phyloP scores from a whole-genome alignment of 345 rosid genomes.

The Citrus glauca region DNA sequence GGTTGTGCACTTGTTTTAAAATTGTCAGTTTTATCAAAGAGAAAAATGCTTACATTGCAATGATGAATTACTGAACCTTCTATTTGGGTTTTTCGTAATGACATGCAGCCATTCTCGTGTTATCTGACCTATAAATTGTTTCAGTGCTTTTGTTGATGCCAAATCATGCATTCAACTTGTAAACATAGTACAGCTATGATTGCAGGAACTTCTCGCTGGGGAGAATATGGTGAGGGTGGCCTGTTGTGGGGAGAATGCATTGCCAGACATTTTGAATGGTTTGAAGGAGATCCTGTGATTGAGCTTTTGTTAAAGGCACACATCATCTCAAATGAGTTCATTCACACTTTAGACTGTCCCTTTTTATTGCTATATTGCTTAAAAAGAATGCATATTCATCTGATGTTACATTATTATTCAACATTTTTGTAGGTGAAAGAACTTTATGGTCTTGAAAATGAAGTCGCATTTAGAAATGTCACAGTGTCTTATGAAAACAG shows the following conservation, averaged over 20 bases:
- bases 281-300: conserved; percentile 67
- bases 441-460: conserved; percentile 83
- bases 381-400: not conserved
- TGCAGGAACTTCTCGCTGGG: conserved; percentile 94
- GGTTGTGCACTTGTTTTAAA: too few species aligned
- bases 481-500: conserved; percentile 68
- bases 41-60: not conserved
- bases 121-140: not conserved
- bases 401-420: not conserved
- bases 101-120: not conserved
- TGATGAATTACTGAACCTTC: not conserved
- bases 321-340: not conserved
- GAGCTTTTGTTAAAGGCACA: conserved; percentile 68
- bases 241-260: conserved; percentile 93
- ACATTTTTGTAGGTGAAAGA: conserved; percentile 65
- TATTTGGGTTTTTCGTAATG: not conserved
- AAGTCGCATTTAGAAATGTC: conserved; percentile 69
- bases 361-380: not conserved
- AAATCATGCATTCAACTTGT: not conserved
- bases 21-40: not conserved
- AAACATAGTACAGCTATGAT: conserved; percentile 4
- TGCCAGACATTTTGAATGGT: conserved; percentile 81
- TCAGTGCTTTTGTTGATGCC: not conserved
- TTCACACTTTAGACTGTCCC: not conserved
- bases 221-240: conserved; percentile 96